Base-by-base conservation (phyloP, 2,329 filamentous ascomycete species). In the Cercospora sp. region DNA sequence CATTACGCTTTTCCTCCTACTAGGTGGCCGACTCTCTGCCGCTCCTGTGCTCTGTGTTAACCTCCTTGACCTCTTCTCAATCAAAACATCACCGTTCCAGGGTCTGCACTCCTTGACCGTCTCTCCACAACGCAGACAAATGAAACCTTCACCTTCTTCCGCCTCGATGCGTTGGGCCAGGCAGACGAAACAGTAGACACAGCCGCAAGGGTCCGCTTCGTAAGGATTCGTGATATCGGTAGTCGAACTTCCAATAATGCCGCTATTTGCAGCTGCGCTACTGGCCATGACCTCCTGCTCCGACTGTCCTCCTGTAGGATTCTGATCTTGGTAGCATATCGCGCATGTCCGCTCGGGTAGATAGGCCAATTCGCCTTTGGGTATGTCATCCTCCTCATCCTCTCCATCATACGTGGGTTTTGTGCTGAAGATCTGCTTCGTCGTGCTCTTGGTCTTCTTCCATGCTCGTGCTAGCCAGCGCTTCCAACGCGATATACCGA, bases 161-260 rank as follows among this genome's bases (percentile, higher is more conserved):
- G 90, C 88, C 79, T 97, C 94, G 53, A 99, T 85, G 68, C 92
- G 88, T 67, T 93, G 92, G 3, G 94, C 93, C n/a, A 98, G 81
- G 76, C 95, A 99, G 18, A 97, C 92, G 77, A 96, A 99, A 80
- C 95, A 99, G 81, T 98, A 99, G 68, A 97, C 85, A 79, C 94
- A 97, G 0, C 91, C 91, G 75, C 95, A 99, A 0, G 93, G 90
- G 2, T 94, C 87, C 0, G 93, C 88, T 80, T 97, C 93, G 78
- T 99, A 99, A 0, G 95, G 94, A 78, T 98, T 99, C 4, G 94
- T 97, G 69, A 98, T 90, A 75, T 98, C 95, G 0, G 94, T 97
- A 72, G 93, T 91, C 6, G 92, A 91, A 18, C 91, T 96, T 18
- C 94, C 94, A 51, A 96, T 86, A 10, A 97, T 90, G 13, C 94